Conservation (phyloP, 2,329 filamentous ascomycete species). For the Calonectria montana region DNA sequence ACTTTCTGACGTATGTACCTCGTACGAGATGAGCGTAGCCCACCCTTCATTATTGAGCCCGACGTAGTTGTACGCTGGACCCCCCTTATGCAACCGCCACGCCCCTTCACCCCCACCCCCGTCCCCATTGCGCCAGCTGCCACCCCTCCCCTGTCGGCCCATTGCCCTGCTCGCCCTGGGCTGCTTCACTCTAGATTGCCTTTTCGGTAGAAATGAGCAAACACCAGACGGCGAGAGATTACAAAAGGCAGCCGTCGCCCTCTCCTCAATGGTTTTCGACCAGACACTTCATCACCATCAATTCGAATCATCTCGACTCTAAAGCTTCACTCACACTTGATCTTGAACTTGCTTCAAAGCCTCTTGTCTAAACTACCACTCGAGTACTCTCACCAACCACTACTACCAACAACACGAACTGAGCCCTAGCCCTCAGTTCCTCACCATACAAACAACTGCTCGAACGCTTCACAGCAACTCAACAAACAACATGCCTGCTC, state of each 20-base stretch:
- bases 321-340: slow-evolving; percentile 25
- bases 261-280: slow-evolving; percentile 33
- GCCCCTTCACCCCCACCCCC: not conserved
- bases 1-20: slow-evolving; percentile 43
- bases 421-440: slow-evolving; percentile 37
- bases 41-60: slow-evolving; percentile 25
- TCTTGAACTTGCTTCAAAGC: slow-evolving; percentile 14
- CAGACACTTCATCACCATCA: slow-evolving; percentile 37
- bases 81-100: slow-evolving; percentile 15
- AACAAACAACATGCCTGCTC: slow-evolving; percentile 62
- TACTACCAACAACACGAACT: slow-evolving; percentile 35
- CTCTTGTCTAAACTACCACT: slow-evolving; percentile 19
- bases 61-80: slow-evolving; percentile 13
- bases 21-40: slow-evolving; percentile 38
- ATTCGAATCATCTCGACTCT: slow-evolving; percentile 33
- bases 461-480: slow-evolving; percentile 28
- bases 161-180: slow-evolving; percentile 43
- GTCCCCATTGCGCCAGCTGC: slow-evolving; percentile 8
- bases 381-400: slow-evolving; percentile 17
- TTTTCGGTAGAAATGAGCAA: slow-evolving; percentile 44
- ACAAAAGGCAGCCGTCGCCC: slow-evolving; percentile 47
- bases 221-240: slow-evolving; percentile 44
- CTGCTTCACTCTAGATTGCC: slow-evolving; percentile 49
- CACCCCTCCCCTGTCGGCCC: slow-evolving; percentile 34
- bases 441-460: slow-evolving; percentile 18